Percentiles rank a stretch among this genome's conserved stretches.
phyloP scores from a whole-genome alignment of 805 yeast species.

The Cyberlindnera mississippiensis region DNA sequence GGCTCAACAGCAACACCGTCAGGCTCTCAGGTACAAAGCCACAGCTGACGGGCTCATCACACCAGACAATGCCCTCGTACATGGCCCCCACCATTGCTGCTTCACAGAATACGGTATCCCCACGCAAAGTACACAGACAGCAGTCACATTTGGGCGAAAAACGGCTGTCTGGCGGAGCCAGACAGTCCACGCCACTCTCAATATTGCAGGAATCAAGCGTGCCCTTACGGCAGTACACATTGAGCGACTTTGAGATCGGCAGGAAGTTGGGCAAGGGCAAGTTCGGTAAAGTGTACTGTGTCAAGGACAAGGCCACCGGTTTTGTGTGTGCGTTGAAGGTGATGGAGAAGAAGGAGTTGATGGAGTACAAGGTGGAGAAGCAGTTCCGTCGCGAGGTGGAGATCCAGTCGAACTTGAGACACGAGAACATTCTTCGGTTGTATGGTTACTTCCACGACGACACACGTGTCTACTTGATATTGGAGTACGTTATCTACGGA shows the following conservation, averaged over 20 bases:
- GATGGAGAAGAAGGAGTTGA: slow-evolving; percentile 79
- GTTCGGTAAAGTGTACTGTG: slow-evolving; percentile 91
- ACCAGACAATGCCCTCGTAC: slow-evolving; percentile 21
- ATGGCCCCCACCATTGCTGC: slow-evolving; percentile 30
- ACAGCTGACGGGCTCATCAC: slow-evolving; percentile 1
- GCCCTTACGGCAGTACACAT: slow-evolving; percentile 32
- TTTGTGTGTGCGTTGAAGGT: slow-evolving; percentile 87
- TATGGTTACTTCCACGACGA: slow-evolving; percentile 85
- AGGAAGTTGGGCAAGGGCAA: slow-evolving; percentile 88
- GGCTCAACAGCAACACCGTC: slow-evolving; percentile 11
- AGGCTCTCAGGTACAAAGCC: slow-evolving; percentile 15
- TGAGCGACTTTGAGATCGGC: slow-evolving; percentile 81
- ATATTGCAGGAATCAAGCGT: slow-evolving; percentile 26
- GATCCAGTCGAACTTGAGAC: slow-evolving; percentile 76
- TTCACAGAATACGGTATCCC: slow-evolving; percentile 21
- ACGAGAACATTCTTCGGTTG: slow-evolving; percentile 74
- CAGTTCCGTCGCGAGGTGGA: slow-evolving; percentile 91
- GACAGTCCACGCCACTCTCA: slow-evolving; percentile 23
- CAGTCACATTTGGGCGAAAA: slow-evolving; percentile 3
- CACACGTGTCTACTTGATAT: slow-evolving; percentile 71
- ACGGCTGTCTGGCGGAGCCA: slow-evolving; percentile 6
- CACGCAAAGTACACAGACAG: slow-evolving; percentile 19
- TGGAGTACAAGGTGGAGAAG: slow-evolving; percentile 69
- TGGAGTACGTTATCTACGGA: slow-evolving; percentile 84
- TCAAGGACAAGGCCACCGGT: slow-evolving; percentile 67